Evolutionary conservation across 257 asterid genomes (phyloP), one percentile per base, ranked within the genome.

Genomic region (Solanum boliviense): DNA sequence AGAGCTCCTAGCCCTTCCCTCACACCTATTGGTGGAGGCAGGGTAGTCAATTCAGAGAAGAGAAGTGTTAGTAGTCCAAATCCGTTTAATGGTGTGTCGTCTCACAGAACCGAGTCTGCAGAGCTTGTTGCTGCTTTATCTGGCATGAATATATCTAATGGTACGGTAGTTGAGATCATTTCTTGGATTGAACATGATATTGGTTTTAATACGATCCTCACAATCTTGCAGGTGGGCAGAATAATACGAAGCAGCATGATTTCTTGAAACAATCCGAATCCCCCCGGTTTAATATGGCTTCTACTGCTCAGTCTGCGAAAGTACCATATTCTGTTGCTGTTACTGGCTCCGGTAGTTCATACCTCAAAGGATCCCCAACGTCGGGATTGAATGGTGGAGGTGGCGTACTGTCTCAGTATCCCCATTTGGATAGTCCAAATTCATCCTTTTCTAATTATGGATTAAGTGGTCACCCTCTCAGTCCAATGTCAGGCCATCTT

Each of bases 1-100:
- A 93, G 98, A 90, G 98, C 93, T 87, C 98, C 99, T 88, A 97
- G 99, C 87, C 99, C 98, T 86, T 92, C 95, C 89, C 96, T 95
- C 74, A 92, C 95, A 44, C 98, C 99, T 86, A 96, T 97, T 90
- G 99, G 99, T 87, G 98, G 94, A 81, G 94, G 95, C 84, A 93
- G 99, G 89, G 67, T 52, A 16, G 92, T 81, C 41, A 92, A 91
- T 89, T 89, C 93, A n/a, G 99, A 97, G 48, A 97, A 94, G 91
- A 91, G 95, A 86, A 92, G 70, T 88, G 73, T 93, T 3, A 93
- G 89, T 86, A 90, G 93, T 89, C 90, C 96, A 41, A 93, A 68
- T 89, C 86, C 98, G 18, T 96, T 93, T 65, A 94, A 90, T 89
- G 94, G 91, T 84, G 93, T 88, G 35, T 44, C 96, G 32, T 88